Base-by-base conservation (phyloP, 2,329 filamentous ascomycete species). In the Akanthomyces dipterigenus region DNA sequence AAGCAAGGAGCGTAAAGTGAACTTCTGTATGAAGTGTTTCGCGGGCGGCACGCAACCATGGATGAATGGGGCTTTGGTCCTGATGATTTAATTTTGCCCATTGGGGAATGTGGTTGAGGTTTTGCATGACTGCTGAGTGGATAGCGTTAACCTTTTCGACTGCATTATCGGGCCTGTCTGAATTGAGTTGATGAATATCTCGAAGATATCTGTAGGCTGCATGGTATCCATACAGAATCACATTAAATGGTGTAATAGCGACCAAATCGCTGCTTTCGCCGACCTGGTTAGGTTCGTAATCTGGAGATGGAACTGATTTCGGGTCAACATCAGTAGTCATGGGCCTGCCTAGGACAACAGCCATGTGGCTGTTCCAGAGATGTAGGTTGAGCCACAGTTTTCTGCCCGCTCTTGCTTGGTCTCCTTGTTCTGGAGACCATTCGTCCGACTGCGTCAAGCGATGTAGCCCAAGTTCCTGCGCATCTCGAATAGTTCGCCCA, bases 361-460 rank as follows among this genome's bases (percentile, higher is more conserved):
- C 62, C 62, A 63, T 63, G 26, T 63, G 62, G 16, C 28, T 55
- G 46, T 63, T 54, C 62, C 62, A 63, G 34, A 63, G 53, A 55
- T 63, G 59, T 16, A 63, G 48, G 20, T 59, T 40, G 5, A 62
- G 42, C 62, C 62, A 63, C 26, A 62, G 18, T 34, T 34, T 34
- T 34, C 31, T 34, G 31, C 49, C 45, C n/a, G 22, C 43, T 59
- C 62, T 45, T 26, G 24, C 42, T 26, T 36, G 18, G 8, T 16
- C 16, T 31, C 43, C 22, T 46, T 38, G 34, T 24, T 34, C 8
- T 34, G 12, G 0, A 7, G 16, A 55, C 16, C 42, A 24, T 24
- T 22, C 43, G 11, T 48, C 6, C 4, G 22, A 26, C 16, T 14
- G 16, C 24, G 8, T 48, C 22, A 28, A 34, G 11, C 31, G 31